Evolutionary conservation across 2,329 filamentous ascomycete species (phyloP), one percentile per base, ranked within the genome.

Genomic region (Neophaeococcomyces aloes): DNA sequence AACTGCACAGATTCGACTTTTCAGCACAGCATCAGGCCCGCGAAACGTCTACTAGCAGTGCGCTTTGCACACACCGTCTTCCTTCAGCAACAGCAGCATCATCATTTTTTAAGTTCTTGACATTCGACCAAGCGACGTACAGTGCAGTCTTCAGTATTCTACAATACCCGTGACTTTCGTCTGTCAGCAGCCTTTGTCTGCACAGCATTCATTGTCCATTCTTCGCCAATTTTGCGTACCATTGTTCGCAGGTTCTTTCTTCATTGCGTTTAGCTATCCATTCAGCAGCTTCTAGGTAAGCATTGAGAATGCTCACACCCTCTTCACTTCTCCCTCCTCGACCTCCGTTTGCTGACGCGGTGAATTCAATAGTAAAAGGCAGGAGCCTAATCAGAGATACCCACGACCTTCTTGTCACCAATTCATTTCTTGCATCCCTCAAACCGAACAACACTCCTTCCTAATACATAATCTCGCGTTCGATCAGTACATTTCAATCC

Each of bases 41-140:
- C 35, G 39, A 42, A 42, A 42, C 39, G 39, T 32, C n/a, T 29
- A 27, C 39, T 35, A 42, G 31, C 30, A 42, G 31, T 25, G 10
- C 27, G 18, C 31, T 19, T 32, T 21, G 31, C 31, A 23, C 15
- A 14, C 30, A 17, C 7, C 35, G 23, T 27, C 23, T 27, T 38
- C 39, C 15, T 23, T 41, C 30, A 32, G 27, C 31, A 32, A 13
- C 19, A 14, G 17, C 27, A 18, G 11, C 19, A 13, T 27, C 39
- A 27, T 23, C 39, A 27, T 27, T 10, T 27, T 19, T 34, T 21
- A 8, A 35, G n/a, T 18, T 10, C 25, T 32, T 15, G 32, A 4
- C 38, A 32, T 19, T 33, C 29, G 29, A 32, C 17, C 38, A 42
- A 42, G 29, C 39, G 25, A 34, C 30, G 13, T 35, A 14, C 31